Percentiles rank a stretch among this genome's conserved stretches.
phyloP scores from a whole-genome alignment of 371 early-diverging fungal genomes.

The Mortierella sp. region DNA sequence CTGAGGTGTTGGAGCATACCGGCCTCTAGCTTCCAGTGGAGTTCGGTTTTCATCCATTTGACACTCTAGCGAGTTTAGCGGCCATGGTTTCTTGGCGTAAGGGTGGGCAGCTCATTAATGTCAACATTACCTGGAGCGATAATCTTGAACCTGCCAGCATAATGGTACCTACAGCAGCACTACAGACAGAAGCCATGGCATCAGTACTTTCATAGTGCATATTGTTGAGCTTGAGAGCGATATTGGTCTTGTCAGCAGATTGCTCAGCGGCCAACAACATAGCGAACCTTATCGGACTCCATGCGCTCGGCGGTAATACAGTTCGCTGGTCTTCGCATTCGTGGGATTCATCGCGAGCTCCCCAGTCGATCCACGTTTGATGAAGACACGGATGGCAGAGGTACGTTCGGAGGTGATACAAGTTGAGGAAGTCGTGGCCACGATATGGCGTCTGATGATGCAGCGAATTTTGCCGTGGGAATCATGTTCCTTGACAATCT shows the following conservation, averaged over 20 bases:
- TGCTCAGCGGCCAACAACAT: constrained; percentile 36
- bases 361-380: constrained; percentile 23
- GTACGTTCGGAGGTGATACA: constrained; percentile 41
- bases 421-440: too few species aligned
- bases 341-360: constrained; percentile 35
- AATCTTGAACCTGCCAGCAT: too few species aligned
- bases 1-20: constrained; percentile 45
- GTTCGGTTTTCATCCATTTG: constrained; percentile 47
- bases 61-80: constrained; percentile 27
- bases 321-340: constrained; percentile 30
- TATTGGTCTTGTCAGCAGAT: constrained; percentile 49
- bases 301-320: constrained; percentile 34
- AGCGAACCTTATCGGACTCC: constrained; percentile 36
- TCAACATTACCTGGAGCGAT: too few species aligned
- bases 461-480: too few species aligned
- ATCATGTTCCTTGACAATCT: too few species aligned
- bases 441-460: too few species aligned
- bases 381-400: constrained; percentile 44
- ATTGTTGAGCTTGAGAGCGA: constrained; percentile 45
- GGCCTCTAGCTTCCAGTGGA: constrained; percentile 52
- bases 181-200: constrained; percentile 24
- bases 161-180: constrained; percentile 33
- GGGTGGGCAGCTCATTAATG: too few species aligned
- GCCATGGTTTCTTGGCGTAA: too few species aligned
- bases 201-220: constrained; percentile 44